These are phyloP conservation scores for Pythium aristosporum DNA, from an alignment of 352 stramenopile species.

Conservation along the genomic window DNA sequence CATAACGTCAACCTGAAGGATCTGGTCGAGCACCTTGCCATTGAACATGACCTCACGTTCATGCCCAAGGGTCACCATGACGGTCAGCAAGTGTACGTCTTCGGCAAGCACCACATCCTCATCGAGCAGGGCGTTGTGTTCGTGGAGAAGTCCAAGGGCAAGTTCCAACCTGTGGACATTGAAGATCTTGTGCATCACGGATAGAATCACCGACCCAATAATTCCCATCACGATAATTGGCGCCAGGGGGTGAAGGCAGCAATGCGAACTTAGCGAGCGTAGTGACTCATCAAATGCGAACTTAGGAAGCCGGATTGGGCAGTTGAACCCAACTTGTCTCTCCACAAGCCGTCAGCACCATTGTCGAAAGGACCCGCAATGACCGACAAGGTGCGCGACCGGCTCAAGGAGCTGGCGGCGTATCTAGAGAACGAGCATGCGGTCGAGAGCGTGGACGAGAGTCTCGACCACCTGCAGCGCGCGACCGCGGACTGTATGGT, in stretches of 20 bases:
- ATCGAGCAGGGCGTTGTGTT: constrained; percentile 86
- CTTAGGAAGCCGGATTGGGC: constrained; percentile 3
- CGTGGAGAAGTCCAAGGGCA: constrained; percentile 57
- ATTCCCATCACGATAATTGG: constrained; percentile 10
- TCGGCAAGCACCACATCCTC: constrained; percentile 80
- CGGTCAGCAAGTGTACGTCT: constrained; percentile 77
- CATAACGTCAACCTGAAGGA: constrained; percentile 75
- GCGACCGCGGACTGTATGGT: constrained; percentile 49
- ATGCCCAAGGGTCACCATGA: constrained; percentile 76
- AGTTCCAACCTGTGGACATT: constrained; percentile 74
- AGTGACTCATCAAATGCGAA: constrained; percentile 11
- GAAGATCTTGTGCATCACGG: constrained; percentile 55
- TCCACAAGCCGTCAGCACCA: background rate
- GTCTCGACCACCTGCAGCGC: constrained; percentile 48
- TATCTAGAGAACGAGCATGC: constrained; percentile 61
- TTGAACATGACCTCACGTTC: constrained; percentile 78
- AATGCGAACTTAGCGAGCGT: background rate
- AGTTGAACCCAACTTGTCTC: constrained; percentile 24
- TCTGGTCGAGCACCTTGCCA: constrained; percentile 79
- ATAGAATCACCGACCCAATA: background rate
- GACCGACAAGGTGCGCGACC: constrained; percentile 43
- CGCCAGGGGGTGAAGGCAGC: background rate
- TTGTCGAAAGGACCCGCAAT: constrained; percentile 11
- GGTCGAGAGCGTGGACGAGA: constrained; percentile 68
- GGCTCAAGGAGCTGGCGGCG: constrained; percentile 57